phyloP scores from a whole-genome alignment of 495 filamentous ascomycete species.

The Neurospora africana region DNA sequence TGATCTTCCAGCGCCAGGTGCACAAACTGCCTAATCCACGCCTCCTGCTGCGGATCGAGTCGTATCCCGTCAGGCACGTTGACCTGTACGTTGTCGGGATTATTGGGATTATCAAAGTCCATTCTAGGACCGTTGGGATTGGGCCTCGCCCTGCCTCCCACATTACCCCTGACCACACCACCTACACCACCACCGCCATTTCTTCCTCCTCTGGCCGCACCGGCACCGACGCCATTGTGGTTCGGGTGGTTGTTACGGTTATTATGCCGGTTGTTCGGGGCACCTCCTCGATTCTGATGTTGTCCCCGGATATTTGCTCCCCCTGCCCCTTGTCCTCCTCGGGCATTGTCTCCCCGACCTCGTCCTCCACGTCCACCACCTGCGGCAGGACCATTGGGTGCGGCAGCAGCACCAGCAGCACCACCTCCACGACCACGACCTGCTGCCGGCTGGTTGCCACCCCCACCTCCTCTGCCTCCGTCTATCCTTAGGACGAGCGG shows the following conservation, averaged over 20 bases:
- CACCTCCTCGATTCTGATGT: neutral
- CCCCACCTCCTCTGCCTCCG: neutral
- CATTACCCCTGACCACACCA: neutral
- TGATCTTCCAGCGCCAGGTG: slow-evolving; percentile 41
- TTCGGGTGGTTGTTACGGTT: slow-evolving; percentile 12
- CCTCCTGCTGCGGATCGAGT: slow-evolving; percentile 29
- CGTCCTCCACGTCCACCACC: neutral
- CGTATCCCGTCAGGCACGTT: neutral
- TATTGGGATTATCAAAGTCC: neutral
- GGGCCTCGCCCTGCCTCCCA: neutral
- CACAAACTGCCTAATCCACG: slow-evolving; percentile 45
- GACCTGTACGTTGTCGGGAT: neutral
- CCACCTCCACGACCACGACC: slow-evolving; percentile 14
- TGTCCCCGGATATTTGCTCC: slow-evolving; percentile 2
- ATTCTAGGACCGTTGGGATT: neutral
- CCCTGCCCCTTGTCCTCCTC: slow-evolving; percentile 8
- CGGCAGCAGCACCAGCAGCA: neutral
- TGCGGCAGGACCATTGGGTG: slow-evolving; percentile 22
- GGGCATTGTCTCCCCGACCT: slow-evolving; percentile 1
- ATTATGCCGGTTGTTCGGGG: slow-evolving; percentile 18
- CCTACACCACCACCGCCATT: neutral
- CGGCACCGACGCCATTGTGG: neutral
- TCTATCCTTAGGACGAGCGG: slow-evolving; percentile 45
- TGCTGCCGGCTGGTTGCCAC: slow-evolving; percentile 19
- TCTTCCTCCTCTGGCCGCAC: neutral